Evolutionary conservation across 805 yeast species (phyloP).

Genomic region (Hanseniaspora clermontiae): DNA sequence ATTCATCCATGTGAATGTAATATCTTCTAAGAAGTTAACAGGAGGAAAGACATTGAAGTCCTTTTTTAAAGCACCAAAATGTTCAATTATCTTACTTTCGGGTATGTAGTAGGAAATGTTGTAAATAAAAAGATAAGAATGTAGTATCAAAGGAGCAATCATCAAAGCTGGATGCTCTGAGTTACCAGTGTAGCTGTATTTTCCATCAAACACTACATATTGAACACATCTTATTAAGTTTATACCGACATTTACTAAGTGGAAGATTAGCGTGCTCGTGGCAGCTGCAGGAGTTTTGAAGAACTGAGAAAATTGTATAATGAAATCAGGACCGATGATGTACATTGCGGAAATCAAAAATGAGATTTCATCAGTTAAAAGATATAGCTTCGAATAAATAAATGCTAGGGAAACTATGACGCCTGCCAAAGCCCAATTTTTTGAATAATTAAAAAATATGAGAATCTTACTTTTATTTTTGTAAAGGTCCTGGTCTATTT

Average conservation of each 20-base stretch:
- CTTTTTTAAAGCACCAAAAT: constrained; percentile 23
- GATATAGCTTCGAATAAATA: not conserved
- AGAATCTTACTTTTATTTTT: not conserved
- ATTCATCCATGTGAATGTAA: constrained; percentile 40
- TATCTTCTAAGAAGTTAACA: constrained; percentile 26
- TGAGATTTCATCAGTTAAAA: not conserved
- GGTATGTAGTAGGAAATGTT: constrained; percentile 32
- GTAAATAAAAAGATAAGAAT: constrained; percentile 27
- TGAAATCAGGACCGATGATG: constrained; percentile 14
- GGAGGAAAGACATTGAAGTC: constrained; percentile 21
- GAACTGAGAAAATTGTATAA: constrained; percentile 24
- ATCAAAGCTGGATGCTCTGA: constrained; percentile 22
- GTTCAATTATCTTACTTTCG: constrained; percentile 27
- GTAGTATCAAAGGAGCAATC: constrained; percentile 23
- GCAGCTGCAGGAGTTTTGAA: constrained; percentile 24
- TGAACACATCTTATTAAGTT: constrained; percentile 20
- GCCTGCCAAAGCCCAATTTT: not conserved
- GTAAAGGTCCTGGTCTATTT: not conserved
- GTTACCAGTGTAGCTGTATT: constrained; percentile 19
- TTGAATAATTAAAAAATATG: not conserved
- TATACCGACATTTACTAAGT: constrained; percentile 18
- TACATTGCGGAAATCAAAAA: not conserved
- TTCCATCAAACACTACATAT: constrained; percentile 18
- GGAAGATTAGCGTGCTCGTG: constrained; percentile 24
- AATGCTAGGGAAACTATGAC: not conserved